Percentiles rank a stretch among this genome's conserved stretches.
Evolutionary conservation across 2,329 filamentous ascomycete species (phyloP).

Genomic region (Botrytis paeoniae): DNA sequence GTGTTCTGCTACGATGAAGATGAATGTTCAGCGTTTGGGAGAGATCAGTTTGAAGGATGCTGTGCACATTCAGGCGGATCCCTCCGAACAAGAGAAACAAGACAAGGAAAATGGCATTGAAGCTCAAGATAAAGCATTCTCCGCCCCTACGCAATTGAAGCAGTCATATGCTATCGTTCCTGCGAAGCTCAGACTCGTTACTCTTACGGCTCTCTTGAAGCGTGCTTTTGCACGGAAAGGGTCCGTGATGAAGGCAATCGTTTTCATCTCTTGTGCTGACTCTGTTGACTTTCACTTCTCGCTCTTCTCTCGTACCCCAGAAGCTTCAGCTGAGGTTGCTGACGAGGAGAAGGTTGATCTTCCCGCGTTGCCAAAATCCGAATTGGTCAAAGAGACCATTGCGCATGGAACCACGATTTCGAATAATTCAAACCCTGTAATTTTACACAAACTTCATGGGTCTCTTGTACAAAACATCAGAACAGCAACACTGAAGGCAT

Average conservation of each 20-base stretch:
- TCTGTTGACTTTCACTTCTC: constrained; percentile 97
- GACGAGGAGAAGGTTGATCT: constrained; percentile 37
- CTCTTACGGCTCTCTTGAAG: constrained; percentile 78
- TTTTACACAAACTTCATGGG: constrained; percentile 83
- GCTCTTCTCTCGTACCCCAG: constrained; percentile 53
- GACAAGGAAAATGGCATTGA: constrained; percentile 47
- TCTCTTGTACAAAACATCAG: constrained; percentile 85
- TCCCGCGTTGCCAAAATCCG: constrained; percentile 34
- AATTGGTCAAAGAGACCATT: constrained; percentile 57
- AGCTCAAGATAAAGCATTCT: constrained; percentile 56
- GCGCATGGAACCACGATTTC: constrained; percentile 69
- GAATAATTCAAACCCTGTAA: constrained; percentile 71
- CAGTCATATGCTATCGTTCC: constrained; percentile 87
- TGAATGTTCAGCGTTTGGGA: constrained; percentile 89
- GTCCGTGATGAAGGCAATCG: constrained; percentile 92
- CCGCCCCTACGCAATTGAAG: constrained; percentile 87
- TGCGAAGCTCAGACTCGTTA: constrained; percentile 86
- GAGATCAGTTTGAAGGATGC: constrained; percentile 95
- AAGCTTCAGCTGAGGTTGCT: constrained; percentile 38
- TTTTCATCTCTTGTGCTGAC: constrained; percentile 96
- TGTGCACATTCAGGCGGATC: constrained; percentile 74
- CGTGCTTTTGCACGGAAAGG: constrained; percentile 84
- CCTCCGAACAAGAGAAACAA: constrained; percentile 48
- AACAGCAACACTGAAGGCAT: constrained; percentile 80
- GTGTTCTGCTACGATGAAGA: constrained; percentile 96